A percentile compares a stretch with the other conserved stretches of the same genome.
These are phyloP conservation scores for Penicillium sp. DNA, from an alignment of 2,329 filamentous ascomycete species.

Conservation along the genomic window DNA sequence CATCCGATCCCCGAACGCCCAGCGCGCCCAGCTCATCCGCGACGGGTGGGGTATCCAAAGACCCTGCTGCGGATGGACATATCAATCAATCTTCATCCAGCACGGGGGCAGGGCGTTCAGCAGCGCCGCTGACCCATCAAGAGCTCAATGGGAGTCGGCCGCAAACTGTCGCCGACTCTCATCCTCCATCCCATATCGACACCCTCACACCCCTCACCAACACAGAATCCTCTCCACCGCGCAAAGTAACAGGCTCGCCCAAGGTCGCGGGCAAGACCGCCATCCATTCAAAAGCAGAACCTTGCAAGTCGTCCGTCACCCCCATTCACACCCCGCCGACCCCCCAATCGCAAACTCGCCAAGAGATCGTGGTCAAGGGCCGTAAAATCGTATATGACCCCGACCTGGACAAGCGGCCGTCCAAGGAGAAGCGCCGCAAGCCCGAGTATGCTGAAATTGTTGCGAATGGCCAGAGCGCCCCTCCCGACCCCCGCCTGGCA, in stretches of 20 bases:
- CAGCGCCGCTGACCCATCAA: slow-evolving; percentile 66
- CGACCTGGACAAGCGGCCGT: slow-evolving; percentile 63
- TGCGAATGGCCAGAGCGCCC: slow-evolving; percentile 62
- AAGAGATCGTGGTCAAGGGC: slow-evolving; percentile 61
- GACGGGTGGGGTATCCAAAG: slow-evolving; percentile 25
- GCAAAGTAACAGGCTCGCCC: slow-evolving; percentile 62
- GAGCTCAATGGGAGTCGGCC: slow-evolving; percentile 65
- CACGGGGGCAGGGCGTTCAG: slow-evolving; percentile 72
- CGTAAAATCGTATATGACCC: slow-evolving; percentile 68
- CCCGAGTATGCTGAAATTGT: slow-evolving; percentile 60
- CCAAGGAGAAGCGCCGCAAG: slow-evolving; percentile 62
- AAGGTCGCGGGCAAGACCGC: slow-evolving; percentile 48
- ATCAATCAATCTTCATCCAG: slow-evolving; percentile 27
- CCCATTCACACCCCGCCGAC: slow-evolving; percentile 53
- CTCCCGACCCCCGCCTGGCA: slow-evolving; percentile 80
- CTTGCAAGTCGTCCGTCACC: slow-evolving; percentile 43
- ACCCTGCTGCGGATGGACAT: slow-evolving; percentile 23
- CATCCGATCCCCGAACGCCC: slow-evolving; percentile 11
- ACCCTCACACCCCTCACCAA: slow-evolving; percentile 70
- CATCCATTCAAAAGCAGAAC: slow-evolving; percentile 37
- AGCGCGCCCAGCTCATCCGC: slow-evolving; percentile 18
- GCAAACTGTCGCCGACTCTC: slow-evolving; percentile 61
- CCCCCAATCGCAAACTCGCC: slow-evolving; percentile 57
- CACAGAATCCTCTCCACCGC: slow-evolving; percentile 67
- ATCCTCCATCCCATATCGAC: slow-evolving; percentile 56